Evolutionary conservation across 2,329 filamentous ascomycete genomes (phyloP).

Genomic region (Fusarium albosuccineum): DNA sequence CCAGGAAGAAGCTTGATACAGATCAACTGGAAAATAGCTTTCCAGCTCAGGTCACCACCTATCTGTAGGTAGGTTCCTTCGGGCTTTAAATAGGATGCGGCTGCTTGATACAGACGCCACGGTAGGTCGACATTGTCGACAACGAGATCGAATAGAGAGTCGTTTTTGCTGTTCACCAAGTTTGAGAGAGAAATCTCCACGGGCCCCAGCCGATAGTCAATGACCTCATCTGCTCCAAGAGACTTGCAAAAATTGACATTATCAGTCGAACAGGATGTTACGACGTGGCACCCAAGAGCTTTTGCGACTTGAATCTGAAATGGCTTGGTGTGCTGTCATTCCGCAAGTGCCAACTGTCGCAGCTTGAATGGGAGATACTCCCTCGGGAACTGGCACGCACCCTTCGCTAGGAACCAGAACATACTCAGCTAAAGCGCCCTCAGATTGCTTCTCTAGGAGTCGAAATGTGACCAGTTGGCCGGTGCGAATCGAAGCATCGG

Average conservation of each 20-base stretch:
- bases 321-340: neutral
- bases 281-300: neutral
- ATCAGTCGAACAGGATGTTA: neutral
- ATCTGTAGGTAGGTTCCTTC: neutral
- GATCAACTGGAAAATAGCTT: neutral
- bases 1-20: neutral
- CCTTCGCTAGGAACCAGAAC: neutral
- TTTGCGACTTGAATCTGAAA: constrained; percentile 3
- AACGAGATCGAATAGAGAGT: neutral
- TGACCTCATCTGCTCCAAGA: neutral
- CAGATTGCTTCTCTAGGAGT: neutral
- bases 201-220: neutral
- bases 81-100: neutral
- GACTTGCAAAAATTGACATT: neutral
- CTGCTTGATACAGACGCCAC: neutral
- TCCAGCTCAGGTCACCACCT: neutral
- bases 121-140: neutral
- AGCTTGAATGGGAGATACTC: neutral
- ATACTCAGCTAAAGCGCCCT: constrained; percentile 1
- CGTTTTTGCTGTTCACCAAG: neutral
- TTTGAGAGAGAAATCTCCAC: neutral
- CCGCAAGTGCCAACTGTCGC: constrained; percentile 4
- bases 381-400: neutral
- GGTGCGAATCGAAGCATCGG: neutral
- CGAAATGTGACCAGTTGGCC: constrained; percentile 2